Conservation (phyloP, 192 early-diverging fungal species). For the Coemansia sp. region DNA sequence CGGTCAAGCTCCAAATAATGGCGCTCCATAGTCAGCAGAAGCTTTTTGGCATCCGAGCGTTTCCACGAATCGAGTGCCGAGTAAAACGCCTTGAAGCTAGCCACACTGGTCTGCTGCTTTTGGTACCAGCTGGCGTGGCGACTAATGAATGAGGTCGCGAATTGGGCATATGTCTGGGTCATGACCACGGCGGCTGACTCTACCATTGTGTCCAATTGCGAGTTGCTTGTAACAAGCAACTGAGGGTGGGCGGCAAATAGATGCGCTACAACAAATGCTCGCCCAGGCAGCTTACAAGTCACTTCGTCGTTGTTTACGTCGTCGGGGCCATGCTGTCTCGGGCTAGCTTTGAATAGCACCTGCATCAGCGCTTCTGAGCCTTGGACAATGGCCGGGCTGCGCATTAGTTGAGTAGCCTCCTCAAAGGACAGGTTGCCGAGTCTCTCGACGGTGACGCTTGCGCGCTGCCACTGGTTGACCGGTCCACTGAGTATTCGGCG, state of each 20-base stretch:
- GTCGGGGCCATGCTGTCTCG: not conserved
- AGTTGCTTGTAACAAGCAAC: conserved; percentile 25
- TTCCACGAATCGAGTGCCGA: conserved; percentile 49
- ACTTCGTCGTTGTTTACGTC: not conserved
- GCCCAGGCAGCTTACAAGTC: conserved; percentile 17
- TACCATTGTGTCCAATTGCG: conserved; percentile 32
- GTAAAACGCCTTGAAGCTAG: conserved; percentile 39
- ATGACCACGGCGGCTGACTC: conserved; percentile 29
- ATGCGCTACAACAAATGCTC: conserved; percentile 33
- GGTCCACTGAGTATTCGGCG: not conserved
- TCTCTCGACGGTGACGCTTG: conserved; percentile 21
- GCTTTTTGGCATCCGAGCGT: conserved; percentile 28
- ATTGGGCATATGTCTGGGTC: conserved; percentile 26
- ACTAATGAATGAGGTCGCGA: conserved; percentile 10
- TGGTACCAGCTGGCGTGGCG: conserved; percentile 20
- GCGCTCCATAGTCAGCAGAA: conserved; percentile 38
- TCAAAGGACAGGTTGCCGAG: conserved; percentile 29
- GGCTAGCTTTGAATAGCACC: conserved; percentile 9
- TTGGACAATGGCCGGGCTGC: conserved; percentile 11
- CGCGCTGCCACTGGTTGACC: conserved; percentile 16
- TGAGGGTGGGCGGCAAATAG: conserved; percentile 41
- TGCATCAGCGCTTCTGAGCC: conserved; percentile 21
- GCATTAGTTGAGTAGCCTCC: conserved; percentile 34
- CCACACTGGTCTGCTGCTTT: conserved; percentile 20
- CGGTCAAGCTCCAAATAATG: conserved; percentile 52